Evolutionary conservation across 2,329 filamentous ascomycete species (phyloP).

Genomic region (Exophiala sp.): DNA sequence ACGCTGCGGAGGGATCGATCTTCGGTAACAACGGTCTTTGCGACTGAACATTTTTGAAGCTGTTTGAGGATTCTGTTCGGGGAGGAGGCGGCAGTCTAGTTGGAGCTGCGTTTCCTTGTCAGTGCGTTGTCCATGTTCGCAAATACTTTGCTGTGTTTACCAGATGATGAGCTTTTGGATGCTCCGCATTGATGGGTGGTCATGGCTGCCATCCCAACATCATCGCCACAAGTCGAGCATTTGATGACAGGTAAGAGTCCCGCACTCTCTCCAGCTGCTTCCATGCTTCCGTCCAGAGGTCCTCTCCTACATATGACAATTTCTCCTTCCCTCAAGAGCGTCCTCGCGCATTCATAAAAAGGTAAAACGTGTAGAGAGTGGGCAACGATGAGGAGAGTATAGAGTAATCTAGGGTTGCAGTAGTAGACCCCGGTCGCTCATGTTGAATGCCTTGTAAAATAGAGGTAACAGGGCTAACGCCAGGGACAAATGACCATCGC

Average conservation of each 20-base stretch:
- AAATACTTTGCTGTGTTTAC: conserved; percentile 31
- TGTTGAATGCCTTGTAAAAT: conserved; percentile 9
- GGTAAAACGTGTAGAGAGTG: background rate
- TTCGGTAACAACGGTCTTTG: conserved; percentile 20
- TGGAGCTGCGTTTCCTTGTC: conserved; percentile 7
- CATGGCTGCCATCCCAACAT: conserved; percentile 80
- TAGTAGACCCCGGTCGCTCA: background rate
- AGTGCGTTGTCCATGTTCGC: conserved; percentile 10
- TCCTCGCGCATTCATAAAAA: background rate
- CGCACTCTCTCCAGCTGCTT: conserved; percentile 47
- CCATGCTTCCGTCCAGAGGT: conserved; percentile 19
- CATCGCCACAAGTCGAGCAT: conserved; percentile 70
- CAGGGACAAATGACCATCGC: conserved; percentile 3
- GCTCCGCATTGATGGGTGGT: conserved; percentile 69
- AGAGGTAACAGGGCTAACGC: conserved; percentile 2
- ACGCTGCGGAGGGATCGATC: conserved; percentile 19
- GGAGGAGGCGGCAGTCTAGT: conserved; percentile 13
- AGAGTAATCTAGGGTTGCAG: conserved; percentile 10
- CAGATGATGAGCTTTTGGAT: conserved; percentile 30
- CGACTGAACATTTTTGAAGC: conserved; percentile 7
- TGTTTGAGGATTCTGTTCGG: conserved; percentile 17
- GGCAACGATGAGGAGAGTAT: conserved; percentile 8
- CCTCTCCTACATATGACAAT: conserved; percentile 1
- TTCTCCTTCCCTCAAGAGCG: background rate
- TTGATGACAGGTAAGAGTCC: conserved; percentile 76